These are phyloP conservation scores for Fagopyrum tataricum DNA, from an alignment of 148 eudicot species.

Conservation along the genomic window DNA sequence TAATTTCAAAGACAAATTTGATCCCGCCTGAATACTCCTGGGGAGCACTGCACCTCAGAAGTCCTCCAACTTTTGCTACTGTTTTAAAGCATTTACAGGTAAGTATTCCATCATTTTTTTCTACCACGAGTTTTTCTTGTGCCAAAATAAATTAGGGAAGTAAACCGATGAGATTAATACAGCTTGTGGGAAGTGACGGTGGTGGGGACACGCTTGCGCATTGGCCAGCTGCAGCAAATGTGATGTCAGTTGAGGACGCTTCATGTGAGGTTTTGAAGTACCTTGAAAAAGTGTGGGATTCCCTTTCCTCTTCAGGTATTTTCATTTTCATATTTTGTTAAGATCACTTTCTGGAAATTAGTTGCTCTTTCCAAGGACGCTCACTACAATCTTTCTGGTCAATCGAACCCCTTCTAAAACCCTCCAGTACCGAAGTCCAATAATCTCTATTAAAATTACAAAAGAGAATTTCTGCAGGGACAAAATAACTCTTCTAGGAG, in stretches of 20 bases:
- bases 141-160: neutral
- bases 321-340: neutral
- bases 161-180: constrained; percentile 16
- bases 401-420: too few species aligned
- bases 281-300: constrained; percentile 77
- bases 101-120: constrained; percentile 9
- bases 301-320: constrained; percentile 84
- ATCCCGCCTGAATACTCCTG: constrained; percentile 95
- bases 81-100: constrained; percentile 84
- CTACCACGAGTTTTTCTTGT: neutral
- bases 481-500: too few species aligned
- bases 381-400: neutral
- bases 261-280: constrained; percentile 77
- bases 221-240: constrained; percentile 70
- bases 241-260: constrained; percentile 83
- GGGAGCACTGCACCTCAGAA: constrained; percentile 76
- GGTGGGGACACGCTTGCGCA: constrained; percentile 98
- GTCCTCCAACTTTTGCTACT: constrained; percentile 73
- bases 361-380: neutral
- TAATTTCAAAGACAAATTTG: constrained; percentile 60
- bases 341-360: neutral
- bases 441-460: too few species aligned
- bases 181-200: constrained; percentile 78
- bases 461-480: too few species aligned
- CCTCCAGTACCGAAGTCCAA: too few species aligned